Evolutionary conservation across 768 basidiomycete species (phyloP).

Genomic region (Podaxis sp.): DNA sequence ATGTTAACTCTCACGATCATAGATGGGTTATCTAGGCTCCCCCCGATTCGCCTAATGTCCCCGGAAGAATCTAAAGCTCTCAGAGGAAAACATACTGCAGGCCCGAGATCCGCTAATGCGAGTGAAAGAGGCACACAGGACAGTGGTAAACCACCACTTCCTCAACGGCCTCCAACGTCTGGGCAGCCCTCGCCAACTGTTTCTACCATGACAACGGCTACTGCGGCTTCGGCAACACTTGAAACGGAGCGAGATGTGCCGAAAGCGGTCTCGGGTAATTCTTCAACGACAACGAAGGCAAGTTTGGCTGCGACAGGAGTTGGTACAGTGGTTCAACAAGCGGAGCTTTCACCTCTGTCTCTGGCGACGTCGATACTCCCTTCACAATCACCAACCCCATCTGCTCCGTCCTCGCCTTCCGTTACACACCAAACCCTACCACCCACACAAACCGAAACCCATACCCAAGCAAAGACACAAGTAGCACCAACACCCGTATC

Average conservation of each 20-base stretch:
- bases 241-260: not conserved
- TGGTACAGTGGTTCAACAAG: too few relatives aligned
- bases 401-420: not conserved
- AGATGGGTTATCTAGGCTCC: slow-evolving; percentile 77
- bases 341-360: slow-evolving; percentile 8
- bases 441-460: not conserved
- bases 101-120: not conserved
- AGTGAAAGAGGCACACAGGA: not conserved
- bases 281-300: not conserved
- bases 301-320: not conserved
- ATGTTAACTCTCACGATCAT: not conserved
- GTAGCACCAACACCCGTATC: slow-evolving; percentile 57
- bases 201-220: not conserved
- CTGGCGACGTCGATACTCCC: slow-evolving; percentile 6
- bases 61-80: slow-evolving; percentile 35
- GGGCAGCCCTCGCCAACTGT: not conserved
- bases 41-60: slow-evolving; percentile 71
- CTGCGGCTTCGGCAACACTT: not conserved
- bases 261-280: not conserved
- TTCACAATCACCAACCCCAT: slow-evolving; percentile 2
- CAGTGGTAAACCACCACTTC: not conserved
- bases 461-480: not conserved
- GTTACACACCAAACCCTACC: not conserved
- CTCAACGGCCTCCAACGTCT: not conserved
- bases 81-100: slow-evolving; percentile 18